A percentile compares a stretch with the other conserved stretches of the same genome.
These are phyloP conservation scores for Paramecium caudatum DNA, from an alignment of 73 alveolate species.

Conservation along the genomic window DNA sequence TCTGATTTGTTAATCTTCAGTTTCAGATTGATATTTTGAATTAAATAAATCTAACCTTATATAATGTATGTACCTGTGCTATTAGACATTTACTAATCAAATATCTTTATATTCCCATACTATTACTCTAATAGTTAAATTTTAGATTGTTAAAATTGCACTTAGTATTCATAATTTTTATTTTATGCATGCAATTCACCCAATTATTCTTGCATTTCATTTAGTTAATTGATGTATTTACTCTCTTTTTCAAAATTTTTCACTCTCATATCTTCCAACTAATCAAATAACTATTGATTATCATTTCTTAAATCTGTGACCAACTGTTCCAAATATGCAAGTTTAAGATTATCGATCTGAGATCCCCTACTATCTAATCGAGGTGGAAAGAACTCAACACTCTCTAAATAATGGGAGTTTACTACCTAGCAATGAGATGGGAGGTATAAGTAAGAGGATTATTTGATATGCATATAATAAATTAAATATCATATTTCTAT, in stretches of 20 bases:
- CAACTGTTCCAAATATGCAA: not conserved
- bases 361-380: constrained; percentile 34
- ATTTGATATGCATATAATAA: no score
- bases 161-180: constrained; percentile 12
- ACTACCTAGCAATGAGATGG: no score
- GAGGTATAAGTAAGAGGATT: no score
- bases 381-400: not conserved
- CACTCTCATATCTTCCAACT: constrained; percentile 25
- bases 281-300: not conserved
- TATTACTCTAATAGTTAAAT: not conserved
- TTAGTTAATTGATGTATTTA: not conserved
- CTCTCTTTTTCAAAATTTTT: not conserved
- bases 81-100: not conserved
- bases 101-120: not conserved
- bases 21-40: constrained; percentile 33
- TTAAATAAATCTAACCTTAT: not conserved
- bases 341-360: not conserved
- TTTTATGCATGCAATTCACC: not conserved
- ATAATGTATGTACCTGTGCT: not conserved
- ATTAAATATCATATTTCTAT: not conserved
- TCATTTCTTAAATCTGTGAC: constrained; percentile 38
- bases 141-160: not conserved
- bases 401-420: no score
- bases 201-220: not conserved
- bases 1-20: not conserved